These are phyloP conservation scores for Calvatia gigantea DNA, from an alignment of 768 basidiomycete species.

Conservation along the genomic window DNA sequence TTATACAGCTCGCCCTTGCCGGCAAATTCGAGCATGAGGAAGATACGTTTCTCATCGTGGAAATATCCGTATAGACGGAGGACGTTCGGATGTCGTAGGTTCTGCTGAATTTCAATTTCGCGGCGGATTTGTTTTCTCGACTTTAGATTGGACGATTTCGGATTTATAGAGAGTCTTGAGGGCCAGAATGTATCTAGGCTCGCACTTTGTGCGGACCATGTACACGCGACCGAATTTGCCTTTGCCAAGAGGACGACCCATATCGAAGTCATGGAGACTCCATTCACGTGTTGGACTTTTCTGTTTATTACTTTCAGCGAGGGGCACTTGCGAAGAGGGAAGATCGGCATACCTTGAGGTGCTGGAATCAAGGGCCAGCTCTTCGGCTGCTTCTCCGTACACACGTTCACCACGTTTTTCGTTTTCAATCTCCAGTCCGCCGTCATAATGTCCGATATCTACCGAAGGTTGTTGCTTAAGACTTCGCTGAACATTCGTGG, in stretches of 20 bases:
- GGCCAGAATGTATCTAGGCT: conserved; percentile 91
- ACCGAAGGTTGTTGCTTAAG: conserved; percentile 34
- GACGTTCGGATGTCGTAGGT: conserved; percentile 92
- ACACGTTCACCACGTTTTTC: conserved; percentile 74
- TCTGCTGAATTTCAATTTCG: conserved; percentile 98
- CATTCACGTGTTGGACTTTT: conserved; percentile 76
- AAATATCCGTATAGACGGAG: conserved; percentile 95
- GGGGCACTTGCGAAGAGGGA: not conserved
- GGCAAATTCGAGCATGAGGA: conserved; percentile 97
- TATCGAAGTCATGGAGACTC: conserved; percentile 84
- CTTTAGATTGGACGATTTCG: conserved; percentile 86
- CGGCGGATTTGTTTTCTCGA: conserved; percentile 96
- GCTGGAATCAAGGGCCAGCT: conserved; percentile 85
- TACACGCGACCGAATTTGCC: conserved; percentile 99
- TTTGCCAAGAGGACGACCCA: conserved; percentile 95
- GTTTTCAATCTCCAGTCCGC: conserved; percentile 91
- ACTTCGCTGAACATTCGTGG: conserved; percentile 15
- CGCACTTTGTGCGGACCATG: conserved; percentile 90
- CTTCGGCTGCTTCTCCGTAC: conserved; percentile 73
- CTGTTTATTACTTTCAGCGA: conserved; percentile 27
- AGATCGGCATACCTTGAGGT: conserved; percentile 51
- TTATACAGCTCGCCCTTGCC: conserved; percentile 97
- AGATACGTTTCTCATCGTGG: conserved; percentile 96
- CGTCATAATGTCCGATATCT: conserved; percentile 91
- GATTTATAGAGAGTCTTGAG: conserved; percentile 97